Evolutionary conservation across 306 rosid species (phyloP).

Genomic region (Casuarina glauca): DNA sequence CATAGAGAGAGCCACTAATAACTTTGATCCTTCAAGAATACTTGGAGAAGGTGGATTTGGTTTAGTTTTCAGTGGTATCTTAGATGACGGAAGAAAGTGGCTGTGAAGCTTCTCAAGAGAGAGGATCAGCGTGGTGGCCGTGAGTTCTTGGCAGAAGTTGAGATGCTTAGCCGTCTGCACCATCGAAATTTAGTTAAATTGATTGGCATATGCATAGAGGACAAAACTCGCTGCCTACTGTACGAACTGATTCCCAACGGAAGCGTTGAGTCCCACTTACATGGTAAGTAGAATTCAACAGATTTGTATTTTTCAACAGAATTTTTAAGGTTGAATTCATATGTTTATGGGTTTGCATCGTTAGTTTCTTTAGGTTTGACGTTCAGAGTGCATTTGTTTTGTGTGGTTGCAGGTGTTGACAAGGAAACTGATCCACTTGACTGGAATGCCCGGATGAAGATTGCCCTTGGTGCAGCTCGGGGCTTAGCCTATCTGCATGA

Average conservation of each 20-base stretch:
- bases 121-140: constrained; percentile 81
- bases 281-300: constrained; percentile 53
- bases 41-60: constrained; percentile 99
- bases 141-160: constrained; percentile 97
- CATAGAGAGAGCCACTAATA: constrained; percentile 73
- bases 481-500: constrained; percentile 93
- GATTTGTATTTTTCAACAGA: not conserved
- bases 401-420: constrained; percentile 64
- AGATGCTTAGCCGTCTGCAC: constrained; percentile 96
- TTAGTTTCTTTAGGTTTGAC: constrained; percentile 16
- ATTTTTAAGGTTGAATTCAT: constrained; percentile 1
- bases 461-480: constrained; percentile 95
- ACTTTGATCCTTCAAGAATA: constrained; percentile 77
- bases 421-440: constrained; percentile 77
- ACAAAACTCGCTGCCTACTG: constrained; percentile 77
- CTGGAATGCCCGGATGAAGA: constrained; percentile 88
- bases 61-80: constrained; percentile 69
- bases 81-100: constrained; percentile 85
- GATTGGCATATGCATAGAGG: constrained; percentile 84
- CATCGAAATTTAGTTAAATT: constrained; percentile 89
- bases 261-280: constrained; percentile 93
- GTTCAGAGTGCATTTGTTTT: constrained; percentile 15
- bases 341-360: not conserved
- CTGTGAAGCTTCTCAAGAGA: constrained; percentile 92
- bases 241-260: constrained; percentile 97